phyloP scores from a whole-genome alignment of 345 rosid genomes.

The Eucalyptus viminalis region DNA sequence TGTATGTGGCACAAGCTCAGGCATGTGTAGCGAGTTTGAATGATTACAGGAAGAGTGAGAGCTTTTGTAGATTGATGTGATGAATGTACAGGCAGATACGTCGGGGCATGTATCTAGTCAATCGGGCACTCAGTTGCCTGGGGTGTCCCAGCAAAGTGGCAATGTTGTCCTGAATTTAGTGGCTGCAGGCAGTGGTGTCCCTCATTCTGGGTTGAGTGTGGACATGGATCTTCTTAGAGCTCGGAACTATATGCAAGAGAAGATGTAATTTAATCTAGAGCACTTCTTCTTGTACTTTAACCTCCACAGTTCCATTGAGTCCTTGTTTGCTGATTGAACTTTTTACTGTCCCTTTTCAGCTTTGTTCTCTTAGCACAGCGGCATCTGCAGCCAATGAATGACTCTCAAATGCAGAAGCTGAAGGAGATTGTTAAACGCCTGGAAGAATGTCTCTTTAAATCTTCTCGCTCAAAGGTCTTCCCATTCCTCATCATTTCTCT shows the following conservation, averaged over 20 bases:
- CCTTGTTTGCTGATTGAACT: not conserved
- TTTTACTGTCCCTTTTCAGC: not conserved
- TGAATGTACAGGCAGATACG: not conserved
- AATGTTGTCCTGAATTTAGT: not conserved
- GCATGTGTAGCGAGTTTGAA: not conserved
- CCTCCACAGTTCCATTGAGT: not conserved
- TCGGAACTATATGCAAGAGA: not conserved
- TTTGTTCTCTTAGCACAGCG: not conserved
- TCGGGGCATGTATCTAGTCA: not conserved
- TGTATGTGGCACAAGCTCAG: not conserved
- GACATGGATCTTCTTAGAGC: not conserved
- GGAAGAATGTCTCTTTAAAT: not conserved
- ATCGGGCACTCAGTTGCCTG: not conserved
- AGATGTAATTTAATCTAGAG: not conserved
- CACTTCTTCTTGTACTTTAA: not conserved
- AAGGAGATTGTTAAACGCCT: not conserved
- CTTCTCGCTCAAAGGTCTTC: not conserved
- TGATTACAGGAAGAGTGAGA: not conserved
- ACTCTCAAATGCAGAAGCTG: not conserved
- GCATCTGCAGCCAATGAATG: no score
- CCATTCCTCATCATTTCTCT: no score
- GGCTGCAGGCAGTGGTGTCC: not conserved
- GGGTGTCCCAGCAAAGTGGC: not conserved
- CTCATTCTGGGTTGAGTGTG: accelerated
- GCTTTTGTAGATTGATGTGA: not conserved